Base-by-base conservation (phyloP, 106 monocot genomes). In the Apostasia shenzhenica region DNA sequence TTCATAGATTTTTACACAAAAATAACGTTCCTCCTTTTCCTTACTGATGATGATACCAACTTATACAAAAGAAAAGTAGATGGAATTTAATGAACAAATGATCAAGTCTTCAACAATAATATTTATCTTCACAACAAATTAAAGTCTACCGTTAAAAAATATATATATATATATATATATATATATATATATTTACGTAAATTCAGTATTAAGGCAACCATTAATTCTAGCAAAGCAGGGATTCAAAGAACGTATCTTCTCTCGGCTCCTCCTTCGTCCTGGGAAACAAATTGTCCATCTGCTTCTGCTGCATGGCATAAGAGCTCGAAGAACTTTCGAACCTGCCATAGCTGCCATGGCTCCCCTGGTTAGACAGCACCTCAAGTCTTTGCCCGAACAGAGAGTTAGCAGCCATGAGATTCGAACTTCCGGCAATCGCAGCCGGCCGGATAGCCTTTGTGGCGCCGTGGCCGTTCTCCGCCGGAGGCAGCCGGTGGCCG, bases 391-490 rank as follows among this genome's bases (percentile, higher is more conserved):
- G 62, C 12, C 13, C 48, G 8, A 65, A 65, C 1, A 65, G 26
- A 8, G 48, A 48, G 48, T 65, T 49, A 14, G 1, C 11, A 0
- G 65, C 41, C 65, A 74, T 74, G 47, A 70, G 13, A 13, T 70
- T 72, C 9, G 56, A 9, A 54, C 69, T 55, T 41, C 61, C 57
- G 9, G 70, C 42, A 14, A 65, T 48, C 10, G 77, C 71, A 0
- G 72, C 70, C 4, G 88, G 88, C 41, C 74, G 55, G 6, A 68
- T 59, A 4, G 61, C 77, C 37, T 44, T 68, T 67, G 67, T 57
- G 67, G 10, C 2, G 7, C 26, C 45, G 55, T 77, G 66, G 63
- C 12, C 53, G 67, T 41, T 40, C 9, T 45, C 6, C 4, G 43
- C 63, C 42, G 57, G 3, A 1, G 53, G 4, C n/a, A 56, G 2